Conservation (phyloP, 805 yeast species). For the Kluyveromyces dobzhanskii region DNA sequence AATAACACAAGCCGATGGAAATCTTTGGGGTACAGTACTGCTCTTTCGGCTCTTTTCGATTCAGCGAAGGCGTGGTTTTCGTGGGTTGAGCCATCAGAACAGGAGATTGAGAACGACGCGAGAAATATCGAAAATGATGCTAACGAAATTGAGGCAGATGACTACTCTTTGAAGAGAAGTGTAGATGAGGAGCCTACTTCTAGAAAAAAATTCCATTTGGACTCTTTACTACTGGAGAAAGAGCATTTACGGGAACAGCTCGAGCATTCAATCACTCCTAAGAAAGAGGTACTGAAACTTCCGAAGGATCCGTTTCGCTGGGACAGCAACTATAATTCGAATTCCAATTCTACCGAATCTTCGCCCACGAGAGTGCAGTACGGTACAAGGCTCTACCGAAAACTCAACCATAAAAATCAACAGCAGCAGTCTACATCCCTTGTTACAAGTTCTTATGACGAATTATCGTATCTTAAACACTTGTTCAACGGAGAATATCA, state of each 20-base stretch:
- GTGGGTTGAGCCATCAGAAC: not conserved
- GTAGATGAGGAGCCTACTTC: not conserved
- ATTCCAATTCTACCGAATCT: not conserved
- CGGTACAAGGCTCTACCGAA: constrained; percentile 31
- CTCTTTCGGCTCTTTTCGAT: not conserved
- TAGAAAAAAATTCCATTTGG: constrained; percentile 9
- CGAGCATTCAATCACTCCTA: constrained; percentile 7
- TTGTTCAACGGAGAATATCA: constrained; percentile 31
- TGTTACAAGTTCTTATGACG: constrained; percentile 17
- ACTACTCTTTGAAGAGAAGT: not conserved
- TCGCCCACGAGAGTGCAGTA: constrained; percentile 19
- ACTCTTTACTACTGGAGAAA: not conserved
- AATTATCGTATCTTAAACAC: constrained; percentile 24
- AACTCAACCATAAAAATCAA: constrained; percentile 8
- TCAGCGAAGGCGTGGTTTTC: constrained; percentile 2
- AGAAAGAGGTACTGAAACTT: constrained; percentile 6
- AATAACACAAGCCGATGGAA: not conserved
- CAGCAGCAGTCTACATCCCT: constrained; percentile 7
- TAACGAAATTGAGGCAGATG: not conserved
- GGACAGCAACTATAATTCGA: constrained; percentile 29
- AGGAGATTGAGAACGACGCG: not conserved
- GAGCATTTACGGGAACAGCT: constrained; percentile 4
- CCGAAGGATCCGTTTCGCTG: constrained; percentile 26
- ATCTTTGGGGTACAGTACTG: not conserved
- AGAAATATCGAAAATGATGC: not conserved